Base-by-base conservation (phyloP, 768 basidiomycete species). In the Suillus alpinus region DNA sequence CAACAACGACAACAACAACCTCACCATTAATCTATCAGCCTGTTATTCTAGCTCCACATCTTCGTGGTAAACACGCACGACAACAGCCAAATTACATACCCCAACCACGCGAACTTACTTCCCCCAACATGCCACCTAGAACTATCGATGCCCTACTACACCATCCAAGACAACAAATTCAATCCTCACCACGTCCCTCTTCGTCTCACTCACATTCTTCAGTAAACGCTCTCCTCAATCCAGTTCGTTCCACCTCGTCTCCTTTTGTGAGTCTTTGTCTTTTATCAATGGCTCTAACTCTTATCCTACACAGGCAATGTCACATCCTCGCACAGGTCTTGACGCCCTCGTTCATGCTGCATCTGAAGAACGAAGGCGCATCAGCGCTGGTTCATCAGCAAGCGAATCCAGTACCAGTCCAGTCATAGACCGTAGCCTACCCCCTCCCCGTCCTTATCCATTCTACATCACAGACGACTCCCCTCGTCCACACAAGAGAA, bases 311-410 rank as follows among this genome's bases (percentile, higher is more conserved):
- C 57, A 58, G 39, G 12, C 57, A 16, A 31, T 43, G 57, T 58
- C 68, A 56, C 59, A 63, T 65, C 57, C 58, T 60, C 52, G 62
- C 40, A 67, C 74, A 3, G 82, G 81, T 26, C 73, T 90, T 53
- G 87, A 90, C 50, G 87, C 86, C 3, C 81, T 91, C 46, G 88
- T 87, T 12, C 86, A 89, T 72, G 88, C 82, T 23, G 89, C 89
- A 4, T 84, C 85, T 0, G 83, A 86, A 66, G 88, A 89, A 66
- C 81, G 84, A 49, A 78, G 81, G 37, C 74, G 86, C 32, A 77
- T 89, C 55, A 71, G 76, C 62, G 63, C 60, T 5, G 51, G 55
- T 16, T 56, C 64, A 29, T 44, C 39, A 50, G 26, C 20, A 23
- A 51, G 46, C n/a, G 39, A 52, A 18, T 40, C 52, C 6, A 40